Evolutionary conservation across 306 rosid species (phyloP), one percentile per base, ranked within the genome.

Genomic region (Luffa acutangula): DNA sequence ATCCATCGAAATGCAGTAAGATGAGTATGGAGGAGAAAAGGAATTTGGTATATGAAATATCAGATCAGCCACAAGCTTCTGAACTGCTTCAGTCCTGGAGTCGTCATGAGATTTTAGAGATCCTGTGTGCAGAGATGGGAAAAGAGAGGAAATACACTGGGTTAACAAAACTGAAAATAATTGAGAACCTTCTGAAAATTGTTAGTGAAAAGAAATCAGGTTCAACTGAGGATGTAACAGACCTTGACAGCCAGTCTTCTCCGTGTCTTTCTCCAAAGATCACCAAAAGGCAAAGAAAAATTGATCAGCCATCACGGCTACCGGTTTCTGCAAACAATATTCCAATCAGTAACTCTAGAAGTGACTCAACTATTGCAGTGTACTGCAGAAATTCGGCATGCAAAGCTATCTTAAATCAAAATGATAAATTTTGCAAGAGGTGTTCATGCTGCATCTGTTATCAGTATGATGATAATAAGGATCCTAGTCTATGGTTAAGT

Each of bases 131-230:
- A 46, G 99, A 96, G 87, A 90, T 96, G 99, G 99, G 99, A 66
- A 96, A 96, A 85, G 99, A 96, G 83, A 93, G 99, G 85, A 96
- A 96, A 85, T 96, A 96, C 79, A 96, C 99, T 31, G 99, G 99
- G 54, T 75, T 96, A 82, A 96, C 99, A 31, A 96, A 96, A 89
- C 64, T 96, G 79, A 96, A 96, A 86, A 96, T 96, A 75, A 88
- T 96, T 75, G 99, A 96, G 80, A 87, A 93, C 84, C 99, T 96
- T 88, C 87, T 96, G 76, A 96, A 87, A 86, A 83, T 96, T 84
- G 99, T 96, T 41, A 86, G 94, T 82, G 98, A 96, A 85, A 96
- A 90, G 89, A 91, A 91, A 85, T 76, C 89, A 7, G 96, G 87
- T 75, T 89, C 82, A 15, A 49, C 77, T 51, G 95, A 92, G 64